phyloP scores from a whole-genome alignment of 495 filamentous ascomycete species.

The Podospora pseudocomata region DNA sequence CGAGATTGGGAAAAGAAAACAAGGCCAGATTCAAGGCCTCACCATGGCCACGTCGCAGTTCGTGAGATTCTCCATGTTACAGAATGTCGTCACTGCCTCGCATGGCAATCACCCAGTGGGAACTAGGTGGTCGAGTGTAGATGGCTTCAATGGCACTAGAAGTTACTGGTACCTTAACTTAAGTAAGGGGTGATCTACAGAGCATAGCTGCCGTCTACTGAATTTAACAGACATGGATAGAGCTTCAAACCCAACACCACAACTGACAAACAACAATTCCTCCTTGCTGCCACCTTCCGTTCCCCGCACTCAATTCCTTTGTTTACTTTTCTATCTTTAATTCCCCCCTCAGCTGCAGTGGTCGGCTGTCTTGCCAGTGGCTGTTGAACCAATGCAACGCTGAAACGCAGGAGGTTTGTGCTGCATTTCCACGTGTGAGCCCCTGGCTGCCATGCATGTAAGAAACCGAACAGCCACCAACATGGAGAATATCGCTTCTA shows the following conservation, averaged over 20 bases:
- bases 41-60: background rate
- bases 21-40: background rate
- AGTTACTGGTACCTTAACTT: background rate
- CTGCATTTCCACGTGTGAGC: background rate
- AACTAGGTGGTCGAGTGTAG: background rate
- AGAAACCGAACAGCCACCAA: background rate
- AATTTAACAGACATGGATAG: background rate
- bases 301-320: background rate
- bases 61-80: background rate
- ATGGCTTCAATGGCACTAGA: too few relatives aligned
- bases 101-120: background rate
- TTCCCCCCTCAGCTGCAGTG: background rate
- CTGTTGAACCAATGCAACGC: background rate
- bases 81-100: background rate
- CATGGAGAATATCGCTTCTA: background rate
- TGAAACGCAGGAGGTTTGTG: background rate
- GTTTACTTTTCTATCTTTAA: background rate
- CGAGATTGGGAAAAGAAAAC: slow-evolving; percentile 16
- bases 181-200: too few relatives aligned
- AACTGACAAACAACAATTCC: background rate
- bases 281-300: background rate
- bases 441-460: background rate
- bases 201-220: too few relatives aligned
- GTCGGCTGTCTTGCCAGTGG: background rate
- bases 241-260: background rate